These are phyloP conservation scores for Tetracentron sinense DNA, from an alignment of 164 flowering plant species.

Conservation along the genomic window DNA sequence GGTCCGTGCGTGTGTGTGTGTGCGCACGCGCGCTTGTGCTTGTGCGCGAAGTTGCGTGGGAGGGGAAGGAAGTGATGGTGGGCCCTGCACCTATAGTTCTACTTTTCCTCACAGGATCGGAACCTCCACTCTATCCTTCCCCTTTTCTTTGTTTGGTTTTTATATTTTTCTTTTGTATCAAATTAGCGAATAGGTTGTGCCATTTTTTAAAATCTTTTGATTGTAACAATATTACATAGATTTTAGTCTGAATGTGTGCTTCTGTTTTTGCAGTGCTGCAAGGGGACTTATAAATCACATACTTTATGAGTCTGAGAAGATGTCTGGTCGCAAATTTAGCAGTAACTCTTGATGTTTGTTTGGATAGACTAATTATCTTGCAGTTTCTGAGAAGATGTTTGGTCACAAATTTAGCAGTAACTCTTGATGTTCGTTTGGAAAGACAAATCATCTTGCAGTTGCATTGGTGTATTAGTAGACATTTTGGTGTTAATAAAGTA, in stretches of 20 bases:
- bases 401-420: too few relatives aligned
- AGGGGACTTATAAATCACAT: constrained; percentile 97
- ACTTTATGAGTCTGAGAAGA: constrained; percentile 68
- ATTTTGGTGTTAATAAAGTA: too few relatives aligned
- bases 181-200: not conserved
- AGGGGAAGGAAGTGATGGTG: not conserved
- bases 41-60: too few relatives aligned
- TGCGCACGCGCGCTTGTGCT: too few relatives aligned
- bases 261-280: constrained; percentile 73
- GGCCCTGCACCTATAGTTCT: too few relatives aligned
- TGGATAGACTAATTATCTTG: too few relatives aligned
- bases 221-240: not conserved
- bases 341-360: constrained; percentile 31
- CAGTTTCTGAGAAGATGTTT: too few relatives aligned
- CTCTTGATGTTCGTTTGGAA: too few relatives aligned
- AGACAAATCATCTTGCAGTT: not conserved
- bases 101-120: not conserved
- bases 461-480: not conserved
- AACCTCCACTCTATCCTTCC: not conserved
- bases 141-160: not conserved
- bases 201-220: too few relatives aligned
- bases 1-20: not conserved
- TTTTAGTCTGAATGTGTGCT: constrained; percentile 9
- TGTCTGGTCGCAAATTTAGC: constrained; percentile 86
- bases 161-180: not conserved